Evolutionary conservation across 1,284 basidiomycete genomes (phyloP).

Genomic region (Calocybe gambosa): DNA sequence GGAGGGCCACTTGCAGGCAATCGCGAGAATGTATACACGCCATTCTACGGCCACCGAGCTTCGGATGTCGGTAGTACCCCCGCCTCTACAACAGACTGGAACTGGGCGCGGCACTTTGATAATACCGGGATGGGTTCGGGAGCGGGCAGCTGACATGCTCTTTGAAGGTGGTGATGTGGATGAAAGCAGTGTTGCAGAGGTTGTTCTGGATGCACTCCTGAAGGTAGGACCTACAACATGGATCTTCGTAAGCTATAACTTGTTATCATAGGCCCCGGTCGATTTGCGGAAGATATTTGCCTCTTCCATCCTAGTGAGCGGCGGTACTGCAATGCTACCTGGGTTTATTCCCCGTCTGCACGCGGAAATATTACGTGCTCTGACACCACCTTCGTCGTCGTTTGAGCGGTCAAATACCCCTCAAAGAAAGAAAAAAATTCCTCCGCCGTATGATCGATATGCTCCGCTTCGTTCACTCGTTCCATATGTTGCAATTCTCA

Average conservation of each 20-base stretch:
- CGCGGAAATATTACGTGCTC: slow-evolving; percentile 59
- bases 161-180: slow-evolving; percentile 90
- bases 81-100: slow-evolving; percentile 54
- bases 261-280: slow-evolving; percentile 63
- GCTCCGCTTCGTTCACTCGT: slow-evolving; percentile 62
- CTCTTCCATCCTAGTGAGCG: slow-evolving; percentile 77
- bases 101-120: slow-evolving; percentile 74
- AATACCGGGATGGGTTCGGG: slow-evolving; percentile 93
- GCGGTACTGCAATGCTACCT: slow-evolving; percentile 88
- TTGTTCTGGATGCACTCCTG: slow-evolving; percentile 70
- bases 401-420: slow-evolving; percentile 31
- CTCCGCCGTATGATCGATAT: slow-evolving; percentile 65
- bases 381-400: slow-evolving; percentile 36
- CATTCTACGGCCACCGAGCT: slow-evolving; percentile 72
- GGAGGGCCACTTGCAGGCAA: slow-evolving; percentile 56
- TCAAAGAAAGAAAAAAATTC: slow-evolving; percentile 28
- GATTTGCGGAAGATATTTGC: slow-evolving; percentile 82
- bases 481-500: slow-evolving; percentile 73
- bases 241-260: neutral
- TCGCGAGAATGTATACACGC: slow-evolving; percentile 62
- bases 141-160: slow-evolving; percentile 84
- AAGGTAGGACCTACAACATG: slow-evolving; percentile 48
- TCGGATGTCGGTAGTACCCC: slow-evolving; percentile 59
- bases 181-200: slow-evolving; percentile 75
- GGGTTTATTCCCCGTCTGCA: slow-evolving; percentile 88